Base-by-base conservation (phyloP, 179 eudicot species). In the Spinacia oleracea region DNA sequence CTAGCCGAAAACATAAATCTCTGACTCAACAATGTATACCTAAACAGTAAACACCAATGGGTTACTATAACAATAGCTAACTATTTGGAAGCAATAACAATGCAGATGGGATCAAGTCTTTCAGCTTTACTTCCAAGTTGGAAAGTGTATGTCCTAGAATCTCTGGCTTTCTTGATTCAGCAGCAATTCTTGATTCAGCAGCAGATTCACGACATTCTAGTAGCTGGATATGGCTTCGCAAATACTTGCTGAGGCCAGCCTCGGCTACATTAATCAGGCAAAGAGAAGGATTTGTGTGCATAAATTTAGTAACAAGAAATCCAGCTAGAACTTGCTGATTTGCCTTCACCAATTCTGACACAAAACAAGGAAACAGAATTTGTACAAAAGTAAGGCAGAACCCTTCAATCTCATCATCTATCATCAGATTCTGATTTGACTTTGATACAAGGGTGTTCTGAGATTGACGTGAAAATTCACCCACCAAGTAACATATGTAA, bases 231-330 rank as follows among this genome's bases (percentile, higher is more conserved):
- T 87, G 97, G 74, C 78, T 88, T 80, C 86, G 90, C 42, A 96
- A 80, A 78, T 81, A 96, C 68, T 74, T 85, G 78, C 80, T 77
- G 40, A 96, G 93, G 63, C 90, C 87, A 35, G 90, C 93, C 83
- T 88, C 98, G 23, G 98, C 90, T 14, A 92, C 75, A 77, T 92
- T 92, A n/a, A 96, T 83, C 72, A 96, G 84, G 77, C 95, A 85
- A 70, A 96, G 93, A 60, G 93, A 89, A 55, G 92, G 88, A 74
- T 90, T 92, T 5, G 92, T 91, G 86, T 96, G 98, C 98, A 91
- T 90, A 64, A 91, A 89, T 83, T 88, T 94, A 4, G 96, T 88
- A 20, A 94, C 94, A 18, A 96, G 88, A 80, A 96, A 83, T 10
- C 96, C 98, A 2, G 99, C 98, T 42, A 96, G 75, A 78, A 96